These are phyloP conservation scores for Apiospora sp. DNA, from an alignment of 2,329 filamentous ascomycete species.

Conservation along the genomic window DNA sequence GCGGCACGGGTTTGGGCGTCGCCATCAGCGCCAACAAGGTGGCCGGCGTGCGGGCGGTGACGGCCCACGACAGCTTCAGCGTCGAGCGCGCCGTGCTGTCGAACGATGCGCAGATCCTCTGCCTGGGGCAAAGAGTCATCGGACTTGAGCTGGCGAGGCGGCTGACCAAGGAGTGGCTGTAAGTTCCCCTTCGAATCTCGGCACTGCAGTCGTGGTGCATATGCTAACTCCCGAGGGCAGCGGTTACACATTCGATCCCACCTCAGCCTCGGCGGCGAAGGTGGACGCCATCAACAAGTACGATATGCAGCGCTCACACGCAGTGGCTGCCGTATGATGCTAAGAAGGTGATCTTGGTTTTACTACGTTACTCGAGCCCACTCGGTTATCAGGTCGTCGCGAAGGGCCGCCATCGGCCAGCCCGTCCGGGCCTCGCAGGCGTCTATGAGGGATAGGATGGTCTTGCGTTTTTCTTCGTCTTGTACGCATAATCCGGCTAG, in stretches of 20 bases:
- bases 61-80: slow-evolving; percentile 82
- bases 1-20: slow-evolving; percentile 83
- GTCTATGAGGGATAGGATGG: slow-evolving; percentile 47
- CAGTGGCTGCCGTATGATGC: slow-evolving; percentile 21
- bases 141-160: slow-evolving; percentile 79
- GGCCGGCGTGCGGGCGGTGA: slow-evolving; percentile 79
- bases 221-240: not conserved
- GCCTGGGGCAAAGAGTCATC: slow-evolving; percentile 82
- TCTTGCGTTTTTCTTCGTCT: slow-evolving; percentile 45
- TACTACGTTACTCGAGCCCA: slow-evolving; percentile 35
- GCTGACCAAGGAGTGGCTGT: slow-evolving; percentile 78
- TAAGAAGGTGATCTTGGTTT: no score
- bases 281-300: slow-evolving; percentile 31
- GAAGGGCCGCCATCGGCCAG: slow-evolving; percentile 47
- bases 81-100: slow-evolving; percentile 82
- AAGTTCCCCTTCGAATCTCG: not conserved
- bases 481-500: slow-evolving; percentile 51
- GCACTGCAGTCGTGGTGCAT: no score
- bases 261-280: slow-evolving; percentile 29
- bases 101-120: slow-evolving; percentile 85
- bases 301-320: slow-evolving; percentile 18
- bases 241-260: slow-evolving; percentile 21
- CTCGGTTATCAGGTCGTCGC: slow-evolving; percentile 41
- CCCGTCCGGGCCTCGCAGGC: slow-evolving; percentile 48
- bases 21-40: slow-evolving; percentile 87